Conservation (phyloP, 345 rosid genomes). For the Firmiana major region DNA sequence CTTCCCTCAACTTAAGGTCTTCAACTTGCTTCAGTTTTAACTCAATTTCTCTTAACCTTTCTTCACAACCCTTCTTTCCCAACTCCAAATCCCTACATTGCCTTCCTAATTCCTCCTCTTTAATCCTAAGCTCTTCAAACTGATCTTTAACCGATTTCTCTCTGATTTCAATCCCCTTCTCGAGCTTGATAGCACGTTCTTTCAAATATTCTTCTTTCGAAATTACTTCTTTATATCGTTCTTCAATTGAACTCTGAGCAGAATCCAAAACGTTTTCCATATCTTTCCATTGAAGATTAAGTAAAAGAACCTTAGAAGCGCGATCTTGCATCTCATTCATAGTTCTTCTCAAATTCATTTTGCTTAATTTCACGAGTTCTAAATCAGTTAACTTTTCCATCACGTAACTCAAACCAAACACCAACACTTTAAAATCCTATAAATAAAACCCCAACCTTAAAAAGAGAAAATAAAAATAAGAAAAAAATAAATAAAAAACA, state of each 20-base stretch:
- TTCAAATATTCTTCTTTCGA: conserved; percentile 14
- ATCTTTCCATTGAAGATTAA: conserved; percentile 47
- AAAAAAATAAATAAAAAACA: too few relatives aligned
- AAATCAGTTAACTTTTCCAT: conserved; percentile 19
- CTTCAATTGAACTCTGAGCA: conserved; percentile 14
- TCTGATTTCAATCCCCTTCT: conserved; percentile 17
- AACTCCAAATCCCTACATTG: neutral
- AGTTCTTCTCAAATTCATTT: conserved; percentile 20
- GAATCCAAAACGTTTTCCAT: conserved; percentile 34
- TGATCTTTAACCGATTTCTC: conserved; percentile 11
- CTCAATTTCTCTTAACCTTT: neutral
- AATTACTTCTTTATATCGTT: conserved; percentile 29
- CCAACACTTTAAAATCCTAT: neutral
- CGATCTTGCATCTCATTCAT: conserved; percentile 30
- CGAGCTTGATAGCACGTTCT: conserved; percentile 8
- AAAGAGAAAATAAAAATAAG: neutral
- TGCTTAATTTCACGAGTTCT: conserved; percentile 13
- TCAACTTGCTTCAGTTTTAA: neutral
- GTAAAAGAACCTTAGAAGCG: conserved; percentile 39
- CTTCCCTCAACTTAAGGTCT: neutral
- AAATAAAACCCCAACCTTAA: neutral
- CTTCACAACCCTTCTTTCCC: neutral
- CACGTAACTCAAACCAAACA: neutral
- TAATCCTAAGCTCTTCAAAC: conserved; percentile 23
- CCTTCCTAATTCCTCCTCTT: conserved; percentile 25